These are phyloP conservation scores for Cantharellus anzutake DNA, from an alignment of 768 basidiomycete genomes.

Conservation along the genomic window DNA sequence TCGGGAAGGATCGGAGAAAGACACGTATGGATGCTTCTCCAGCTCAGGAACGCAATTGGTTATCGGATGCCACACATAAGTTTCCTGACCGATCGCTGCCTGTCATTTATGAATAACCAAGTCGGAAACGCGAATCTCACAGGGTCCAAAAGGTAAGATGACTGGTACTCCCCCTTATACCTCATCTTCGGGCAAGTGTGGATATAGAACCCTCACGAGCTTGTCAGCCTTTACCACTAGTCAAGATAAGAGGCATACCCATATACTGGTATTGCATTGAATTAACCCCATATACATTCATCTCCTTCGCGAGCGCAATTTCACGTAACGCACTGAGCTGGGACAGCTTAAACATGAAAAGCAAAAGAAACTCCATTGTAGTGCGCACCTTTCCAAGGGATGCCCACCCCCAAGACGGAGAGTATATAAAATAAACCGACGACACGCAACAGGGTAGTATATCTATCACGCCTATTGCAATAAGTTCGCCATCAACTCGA, in stretches of 20 bases:
- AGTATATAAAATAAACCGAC: constrained; percentile 32
- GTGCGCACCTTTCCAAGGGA: constrained; percentile 14
- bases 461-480: constrained; percentile 80
- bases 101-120: not conserved
- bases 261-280: constrained; percentile 62
- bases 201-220: constrained; percentile 64
- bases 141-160: constrained; percentile 78
- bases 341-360: not conserved
- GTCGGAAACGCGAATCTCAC: constrained; percentile 23
- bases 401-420: constrained; percentile 13
- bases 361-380: not conserved
- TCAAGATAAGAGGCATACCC: constrained; percentile 31
- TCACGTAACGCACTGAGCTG: constrained; percentile 80
- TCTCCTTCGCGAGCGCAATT: constrained; percentile 51
- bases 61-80: constrained; percentile 58
- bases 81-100: constrained; percentile 31
- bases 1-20: constrained; percentile 36
- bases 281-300: constrained; percentile 44
- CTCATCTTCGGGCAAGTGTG: constrained; percentile 86
- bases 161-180: constrained; percentile 86
- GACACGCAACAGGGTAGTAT: constrained; percentile 67
- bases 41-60: constrained; percentile 38
- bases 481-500: constrained; percentile 55
- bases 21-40: constrained; percentile 46
- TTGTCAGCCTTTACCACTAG: not conserved